Base-by-base conservation (phyloP, 2,329 filamentous ascomycete genomes). In the Microdochium bolleyi region DNA sequence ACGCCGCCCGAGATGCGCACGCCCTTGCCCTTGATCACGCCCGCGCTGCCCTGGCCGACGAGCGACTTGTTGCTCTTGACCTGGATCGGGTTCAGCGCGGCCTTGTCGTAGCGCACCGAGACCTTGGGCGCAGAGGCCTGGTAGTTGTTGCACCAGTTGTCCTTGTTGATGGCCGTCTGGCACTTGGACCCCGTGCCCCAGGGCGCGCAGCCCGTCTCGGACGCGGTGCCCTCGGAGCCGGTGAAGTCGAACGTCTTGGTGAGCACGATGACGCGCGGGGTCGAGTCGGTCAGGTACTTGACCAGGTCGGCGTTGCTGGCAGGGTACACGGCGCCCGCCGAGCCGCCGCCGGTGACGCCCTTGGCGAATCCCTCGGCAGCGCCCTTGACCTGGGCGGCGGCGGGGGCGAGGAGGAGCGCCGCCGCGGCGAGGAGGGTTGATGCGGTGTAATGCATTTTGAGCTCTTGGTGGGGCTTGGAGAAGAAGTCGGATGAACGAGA, bases 321-420 rank as follows among this genome's bases (percentile, higher is more conserved):
- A 13, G 82, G 82, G 58, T 80, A 78, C 19, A 78, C 78, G 25
- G 78, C 64, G 9, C 71, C 67, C 22, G 78, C 80, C 54, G 59
- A 71, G 51, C 80, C 82, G 61, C 83, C 83, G 37, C 83, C 83
- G 19, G 83, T 85, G 25, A 80, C 77, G 49, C 79, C 78, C 54
- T 68, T 67, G 49, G 68, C 71, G 57, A 75, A 73, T 8, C 72
- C 72, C 55, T 73, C 66, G 14, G 72, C 67, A n/a, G 67, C 56
- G 49, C 71, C 70, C 22, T 61, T 61, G 25, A 72, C 69, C 38
- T 67, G 63, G n/a, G 56, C 58, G 14, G 60, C 66, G 48, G 41
- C 55, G 34, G 51, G 7, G 19, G 37, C 24, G 51, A 50, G 44
- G 19, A 50, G 24, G 16, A 50, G 48, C 19, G 56, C 56, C 24